Conservation (phyloP, 202 grass and related monocot genomes). For the Setaria viridis region DNA sequence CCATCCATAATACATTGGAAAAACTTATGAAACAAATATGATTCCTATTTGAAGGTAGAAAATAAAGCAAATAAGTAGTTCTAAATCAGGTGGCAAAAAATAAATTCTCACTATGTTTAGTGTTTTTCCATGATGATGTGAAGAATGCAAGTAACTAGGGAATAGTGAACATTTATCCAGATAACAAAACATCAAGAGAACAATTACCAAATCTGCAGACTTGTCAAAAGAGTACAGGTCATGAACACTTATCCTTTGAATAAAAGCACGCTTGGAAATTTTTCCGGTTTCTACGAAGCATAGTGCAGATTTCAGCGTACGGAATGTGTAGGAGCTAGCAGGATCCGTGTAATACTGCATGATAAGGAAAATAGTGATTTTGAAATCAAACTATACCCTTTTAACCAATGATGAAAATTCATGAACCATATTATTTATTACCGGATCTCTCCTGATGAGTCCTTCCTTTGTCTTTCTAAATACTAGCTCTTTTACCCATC, state of each 20-base stretch:
- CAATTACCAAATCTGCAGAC: slow-evolving; percentile 51
- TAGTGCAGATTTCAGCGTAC: slow-evolving; percentile 46
- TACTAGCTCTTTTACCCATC: slow-evolving; percentile 68
- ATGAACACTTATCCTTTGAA: slow-evolving; percentile 47
- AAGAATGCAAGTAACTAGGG: neutral
- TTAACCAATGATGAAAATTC: neutral
- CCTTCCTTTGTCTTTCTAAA: slow-evolving; percentile 48
- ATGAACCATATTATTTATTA: slow-evolving; percentile 25
- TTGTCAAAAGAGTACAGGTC: slow-evolving; percentile 59
- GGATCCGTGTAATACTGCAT: slow-evolving; percentile 51
- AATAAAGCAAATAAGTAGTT: neutral
- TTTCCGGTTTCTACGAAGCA: slow-evolving; percentile 51
- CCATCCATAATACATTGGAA: neutral
- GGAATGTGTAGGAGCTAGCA: slow-evolving; percentile 42
- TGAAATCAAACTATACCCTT: neutral
- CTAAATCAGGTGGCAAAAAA: neutral
- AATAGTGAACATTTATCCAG: neutral
- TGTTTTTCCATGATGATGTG: neutral
- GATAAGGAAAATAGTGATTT: neutral
- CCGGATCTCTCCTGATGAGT: slow-evolving; percentile 52
- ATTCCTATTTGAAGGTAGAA: neutral
- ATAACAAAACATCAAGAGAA: neutral
- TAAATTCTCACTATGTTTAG: neutral
- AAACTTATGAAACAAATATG: neutral
- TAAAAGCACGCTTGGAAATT: slow-evolving; percentile 43